Base-by-base conservation (phyloP, 2,329 filamentous ascomycete genomes). In the Beauveria sp. region DNA sequence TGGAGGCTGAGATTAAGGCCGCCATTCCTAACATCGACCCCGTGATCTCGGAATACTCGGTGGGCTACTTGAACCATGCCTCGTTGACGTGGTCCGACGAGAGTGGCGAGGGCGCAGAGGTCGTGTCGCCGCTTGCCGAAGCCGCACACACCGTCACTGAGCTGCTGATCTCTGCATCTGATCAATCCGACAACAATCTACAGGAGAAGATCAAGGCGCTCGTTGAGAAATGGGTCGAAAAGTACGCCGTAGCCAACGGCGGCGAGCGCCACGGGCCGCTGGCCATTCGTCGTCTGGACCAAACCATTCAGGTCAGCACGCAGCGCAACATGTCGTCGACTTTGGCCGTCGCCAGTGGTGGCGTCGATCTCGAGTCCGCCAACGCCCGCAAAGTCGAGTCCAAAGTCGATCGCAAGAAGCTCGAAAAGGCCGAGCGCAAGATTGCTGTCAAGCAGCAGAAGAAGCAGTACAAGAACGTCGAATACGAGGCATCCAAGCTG, bases 371-470 rank as follows among this genome's bases (percentile, higher is more conserved):
- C 28, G 95, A 99, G 75, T 96, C 93, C 61, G 92, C 93, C 71
- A 96, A 96, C 72, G 82, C 86, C 45, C 85, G 93, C 70, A 98
- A 98, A 78, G 90, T 99, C 62, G 95, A 99, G 78, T 98, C 93
- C 69, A 91, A 93, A 73, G 95, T 99, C 64, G 95, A 99, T 77
- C 87, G 88, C 72, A 99, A 98, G 87, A 99, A 99, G 82, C 86
- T 99, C 22, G 95, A 99, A 76, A 99, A 99, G 79, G 95, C 95
- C 1, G 95, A 99, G 78, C 85, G 90, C 67, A 99, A 99, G 81
- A 95, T 99, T 72, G 91, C 92, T 54, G 93, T 93, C 70, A 99
- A 99, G 80, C 95, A 98, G 79, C 95, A 92, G 78, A 96, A 96
- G 81, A 99, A 99, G 80, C 86, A 87, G 42, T 97, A 95, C 87